Evolutionary conservation across 192 early-diverging fungal species (phyloP).

Genomic region (Blastocladiella britannica): DNA sequence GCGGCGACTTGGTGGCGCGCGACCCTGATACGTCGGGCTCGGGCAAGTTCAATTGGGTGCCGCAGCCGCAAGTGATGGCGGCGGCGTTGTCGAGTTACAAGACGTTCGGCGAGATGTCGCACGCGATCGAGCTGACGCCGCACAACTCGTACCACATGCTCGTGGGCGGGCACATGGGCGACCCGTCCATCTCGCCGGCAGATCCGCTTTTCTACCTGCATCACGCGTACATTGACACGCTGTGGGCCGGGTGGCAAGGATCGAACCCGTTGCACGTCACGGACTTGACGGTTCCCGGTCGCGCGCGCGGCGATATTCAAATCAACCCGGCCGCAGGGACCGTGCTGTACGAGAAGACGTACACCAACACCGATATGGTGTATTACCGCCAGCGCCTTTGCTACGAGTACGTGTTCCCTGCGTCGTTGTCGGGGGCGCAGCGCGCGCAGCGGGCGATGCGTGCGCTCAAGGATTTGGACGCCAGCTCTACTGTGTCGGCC

Average conservation of each 20-base stretch:
- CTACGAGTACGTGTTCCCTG: neutral
- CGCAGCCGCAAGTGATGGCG: neutral
- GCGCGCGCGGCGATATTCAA: too few species aligned
- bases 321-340: too few species aligned
- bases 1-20: neutral
- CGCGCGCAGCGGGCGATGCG: too few species aligned
- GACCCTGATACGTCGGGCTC: neutral
- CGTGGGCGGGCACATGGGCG: neutral
- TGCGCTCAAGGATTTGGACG: too few species aligned
- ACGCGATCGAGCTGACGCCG: neutral
- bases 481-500: too few species aligned
- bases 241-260: too few species aligned
- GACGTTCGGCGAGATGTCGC: neutral
- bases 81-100: neutral
- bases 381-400: neutral
- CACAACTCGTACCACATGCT: neutral
- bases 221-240: neutral
- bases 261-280: too few species aligned
- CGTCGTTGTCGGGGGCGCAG: too few species aligned
- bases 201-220: neutral
- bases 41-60: neutral
- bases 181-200: neutral
- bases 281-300: too few species aligned
- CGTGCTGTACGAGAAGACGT: neutral
- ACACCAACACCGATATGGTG: neutral